Base-by-base conservation (phyloP, 768 basidiomycete genomes). In the Pulveroboletus sp. region DNA sequence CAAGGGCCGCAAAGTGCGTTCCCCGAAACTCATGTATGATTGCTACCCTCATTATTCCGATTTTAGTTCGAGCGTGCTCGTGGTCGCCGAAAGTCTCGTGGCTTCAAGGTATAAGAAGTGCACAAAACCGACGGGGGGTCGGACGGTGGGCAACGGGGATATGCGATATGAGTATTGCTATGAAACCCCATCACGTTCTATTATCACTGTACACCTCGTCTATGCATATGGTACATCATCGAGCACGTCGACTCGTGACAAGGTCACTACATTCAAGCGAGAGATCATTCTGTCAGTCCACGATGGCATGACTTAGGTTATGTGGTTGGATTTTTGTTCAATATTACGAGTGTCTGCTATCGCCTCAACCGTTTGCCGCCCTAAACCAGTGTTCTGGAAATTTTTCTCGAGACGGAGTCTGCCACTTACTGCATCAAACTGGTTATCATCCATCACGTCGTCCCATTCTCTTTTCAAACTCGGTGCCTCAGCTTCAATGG, bases 41-140 rank as follows among this genome's bases (percentile, higher is more conserved):
- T 29, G 11, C 14, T 19, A 22, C 12, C 45, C 42, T 45, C 46
- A 47, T 52, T 23, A 36, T 50, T 27, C n/a, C 23, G 16, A 46
- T 49, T 36, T 40, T 53, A 86, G 85, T 95, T 96, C 86, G 95
- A 99, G 79, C 86, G 85, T 68, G 95, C 76, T 71, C 94, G 95
- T 83, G 95, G 95, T 79, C 90, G 95, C 82, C 84, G 95, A 89
- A 90, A 92, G 83, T 93, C 91, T 49, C 87, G 88, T 73, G 92
- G 90, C 62, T 94, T 93, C 90, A 94, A 93, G 80, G 88, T 93
- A 56, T 93, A 86, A 81, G 62, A 58, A 60, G 56, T 55, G 43
- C 43, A 48, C 65, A 71, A 68, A 70, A 70, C 54, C 61, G 61
- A 61, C 63, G 58, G 55, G 53, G 48, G 47, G 63, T 69, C 60